These are phyloP conservation scores for Cyberlindnera sargentensis DNA, from an alignment of 805 yeast genomes.

Conservation along the genomic window DNA sequence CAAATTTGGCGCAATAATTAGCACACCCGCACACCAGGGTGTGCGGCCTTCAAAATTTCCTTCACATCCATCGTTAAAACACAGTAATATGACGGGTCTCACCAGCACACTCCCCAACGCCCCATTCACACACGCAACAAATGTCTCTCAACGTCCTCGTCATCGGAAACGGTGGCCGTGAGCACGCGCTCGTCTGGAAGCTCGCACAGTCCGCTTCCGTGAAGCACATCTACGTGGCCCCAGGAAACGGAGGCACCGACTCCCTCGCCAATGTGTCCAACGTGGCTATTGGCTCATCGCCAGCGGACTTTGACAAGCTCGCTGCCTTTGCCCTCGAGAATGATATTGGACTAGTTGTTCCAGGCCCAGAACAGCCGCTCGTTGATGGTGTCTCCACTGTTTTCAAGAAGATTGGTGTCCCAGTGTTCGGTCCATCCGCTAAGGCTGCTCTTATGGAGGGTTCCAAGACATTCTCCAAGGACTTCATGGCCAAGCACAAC, in stretches of 20 bases:
- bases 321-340: constrained; percentile 69
- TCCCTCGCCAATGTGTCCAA: constrained; percentile 53
- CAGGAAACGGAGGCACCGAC: constrained; percentile 94
- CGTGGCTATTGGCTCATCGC: constrained; percentile 57
- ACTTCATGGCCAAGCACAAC: constrained; percentile 83
- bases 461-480: constrained; percentile 89
- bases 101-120: background rate
- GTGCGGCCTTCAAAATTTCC: background rate
- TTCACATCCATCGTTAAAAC: background rate
- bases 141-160: constrained; percentile 60
- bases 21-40: constrained; percentile 2
- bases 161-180: constrained; percentile 98
- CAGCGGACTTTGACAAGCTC: constrained; percentile 60
- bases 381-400: constrained; percentile 82
- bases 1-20: background rate
- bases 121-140: background rate
- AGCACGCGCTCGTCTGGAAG: constrained; percentile 94
- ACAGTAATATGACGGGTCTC: background rate
- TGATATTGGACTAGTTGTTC: constrained; percentile 67
- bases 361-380: constrained; percentile 99
- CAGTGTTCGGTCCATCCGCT: constrained; percentile 94
- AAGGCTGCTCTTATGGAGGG: constrained; percentile 95
- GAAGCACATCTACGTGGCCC: constrained; percentile 76
- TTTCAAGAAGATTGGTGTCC: constrained; percentile 79
- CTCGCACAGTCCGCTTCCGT: constrained; percentile 73